Percentiles rank a stretch among this genome's conserved stretches.
These are phyloP conservation scores for Pseudisothecium myosuroides DNA, from an alignment of 225 moss, liverwort and hornwort species.

Conservation along the genomic window DNA sequence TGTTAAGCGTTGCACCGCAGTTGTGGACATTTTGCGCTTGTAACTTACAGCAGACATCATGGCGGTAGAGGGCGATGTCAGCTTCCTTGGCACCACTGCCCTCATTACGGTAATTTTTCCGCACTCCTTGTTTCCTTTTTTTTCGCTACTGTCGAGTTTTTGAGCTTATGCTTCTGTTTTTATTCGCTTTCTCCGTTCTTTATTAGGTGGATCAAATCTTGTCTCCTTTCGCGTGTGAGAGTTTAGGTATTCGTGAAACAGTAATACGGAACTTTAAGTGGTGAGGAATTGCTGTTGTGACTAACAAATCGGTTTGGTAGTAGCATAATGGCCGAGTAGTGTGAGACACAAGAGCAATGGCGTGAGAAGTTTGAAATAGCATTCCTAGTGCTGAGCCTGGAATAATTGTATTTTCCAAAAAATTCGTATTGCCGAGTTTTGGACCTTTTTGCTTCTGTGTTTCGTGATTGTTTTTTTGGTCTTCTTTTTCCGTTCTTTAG, in stretches of 20 bases:
- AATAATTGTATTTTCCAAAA: neutral
- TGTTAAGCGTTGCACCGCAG: neutral
- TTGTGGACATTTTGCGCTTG: neutral
- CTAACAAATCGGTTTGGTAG: neutral
- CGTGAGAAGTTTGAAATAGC: neutral
- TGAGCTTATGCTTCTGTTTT: neutral
- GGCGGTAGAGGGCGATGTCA: constrained; percentile 41
- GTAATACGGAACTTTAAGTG: neutral
- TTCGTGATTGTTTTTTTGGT: neutral
- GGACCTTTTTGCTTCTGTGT: neutral
- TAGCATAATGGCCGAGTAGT: neutral
- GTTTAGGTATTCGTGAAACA: neutral
- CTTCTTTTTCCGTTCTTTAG: neutral
- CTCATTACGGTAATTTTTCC: constrained; percentile 36
- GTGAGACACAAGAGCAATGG: neutral
- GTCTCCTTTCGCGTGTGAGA: neutral
- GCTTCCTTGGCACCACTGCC: constrained; percentile 64
- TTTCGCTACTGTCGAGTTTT: neutral
- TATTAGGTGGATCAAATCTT: neutral
- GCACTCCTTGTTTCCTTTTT: neutral
- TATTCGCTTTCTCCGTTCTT: neutral
- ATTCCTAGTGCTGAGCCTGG: neutral
- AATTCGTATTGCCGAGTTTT: neutral
- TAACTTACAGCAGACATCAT: neutral
- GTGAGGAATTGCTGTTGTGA: neutral